Evolutionary conservation across 768 basidiomycete species (phyloP), one percentile per base, ranked within the genome.

Genomic region (Grammothele lineata): DNA sequence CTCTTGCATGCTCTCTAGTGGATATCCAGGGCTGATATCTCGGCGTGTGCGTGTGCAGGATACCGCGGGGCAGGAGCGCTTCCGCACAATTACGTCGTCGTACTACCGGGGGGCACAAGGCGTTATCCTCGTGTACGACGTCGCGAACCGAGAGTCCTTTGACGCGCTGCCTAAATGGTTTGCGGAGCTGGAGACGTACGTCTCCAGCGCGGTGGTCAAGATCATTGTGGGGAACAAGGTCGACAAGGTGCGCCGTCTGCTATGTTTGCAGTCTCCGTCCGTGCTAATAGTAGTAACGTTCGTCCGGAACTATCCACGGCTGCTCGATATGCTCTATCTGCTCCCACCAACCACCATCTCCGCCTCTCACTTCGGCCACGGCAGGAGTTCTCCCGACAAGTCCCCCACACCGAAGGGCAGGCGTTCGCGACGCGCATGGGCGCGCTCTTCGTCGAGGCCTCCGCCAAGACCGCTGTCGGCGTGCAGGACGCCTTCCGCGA

Each of bases 1-100:
- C 66, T 15, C 30, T 32, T 32, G 30, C 30, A 32, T 9, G 8
- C 30, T 8, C 15, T 15, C 30, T 32, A 32, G 30, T 32, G 9
- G 8, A 10, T n/a, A n/a, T n/a, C n/a, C n/a, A n/a, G n/a, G n/a
- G n/a, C n/a, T n/a, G n/a, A 14, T 30, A 7, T 30, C 27, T 14
- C 27, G 7, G 7, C 27, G 27, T 30, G 27, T 14, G 8, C 30
- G 7, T 40, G 8, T 21, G n/a, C 57, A 93, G 92, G 92, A 96
- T 58, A 95, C 92, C 0, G 92, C 93, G 40, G 95, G 96, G 0
- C 95, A 98, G 65, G 96, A 99, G 67, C 83, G 95, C 5, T 99
- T 97, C 62, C 77, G 92, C 37, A 96, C 94, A 3, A 86, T 99
- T 56, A 98, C 96, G 4, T 87, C 87, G 2, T 91, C 88, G 8